Evolutionary conservation across 2,329 filamentous ascomycete genomes (phyloP), one percentile per base, ranked within the genome.

Genomic region (Acrocalymma vagum): DNA sequence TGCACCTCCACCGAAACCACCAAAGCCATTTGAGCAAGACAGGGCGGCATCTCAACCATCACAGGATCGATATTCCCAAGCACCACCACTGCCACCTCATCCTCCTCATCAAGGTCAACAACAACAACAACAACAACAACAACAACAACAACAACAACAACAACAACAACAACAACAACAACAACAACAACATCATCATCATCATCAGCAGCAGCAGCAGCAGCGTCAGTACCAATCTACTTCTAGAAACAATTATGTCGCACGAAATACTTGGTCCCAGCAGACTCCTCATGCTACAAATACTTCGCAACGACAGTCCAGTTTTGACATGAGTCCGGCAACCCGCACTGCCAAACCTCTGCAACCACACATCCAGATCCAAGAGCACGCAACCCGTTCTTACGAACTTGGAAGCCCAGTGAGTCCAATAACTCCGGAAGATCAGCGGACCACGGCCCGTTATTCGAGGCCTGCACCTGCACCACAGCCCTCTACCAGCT

Each of bases 1-100:
- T 6, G 50, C 45, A 3, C 75, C 74, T 31, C 77, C 76, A 11
- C 76, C 75, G 20, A 71, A 75, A 44, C 73, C 84, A 0, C 83
- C 65, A 2, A 70, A 71, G 30, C 65, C 66, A 4, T 53, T 60
- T 22, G 63, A 68, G 29, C 49, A 63, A 33, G 49, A 48, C 40
- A 41, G 44, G 16, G 51, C 54, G 7, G 60, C 48, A 9, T 53
- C 60, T 6, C 61, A 57, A 21, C 45, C 56, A 15, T 54, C 55
- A 29, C 55, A 48, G 5, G 55, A 59, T 29, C 47, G 62, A 37
- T 65, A 68, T 32, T 53, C 54, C 41, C 46, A 61, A 35, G 43
- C 72, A 55, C 59, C 56, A 54, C 45, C 63, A 45, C 34, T 69
- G 38, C 45, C 73, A 55, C 65, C 67, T 50, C 60, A 60, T 30